These are phyloP conservation scores for Luvunga scandens DNA, from an alignment of 345 rosid genomes.

Conservation along the genomic window DNA sequence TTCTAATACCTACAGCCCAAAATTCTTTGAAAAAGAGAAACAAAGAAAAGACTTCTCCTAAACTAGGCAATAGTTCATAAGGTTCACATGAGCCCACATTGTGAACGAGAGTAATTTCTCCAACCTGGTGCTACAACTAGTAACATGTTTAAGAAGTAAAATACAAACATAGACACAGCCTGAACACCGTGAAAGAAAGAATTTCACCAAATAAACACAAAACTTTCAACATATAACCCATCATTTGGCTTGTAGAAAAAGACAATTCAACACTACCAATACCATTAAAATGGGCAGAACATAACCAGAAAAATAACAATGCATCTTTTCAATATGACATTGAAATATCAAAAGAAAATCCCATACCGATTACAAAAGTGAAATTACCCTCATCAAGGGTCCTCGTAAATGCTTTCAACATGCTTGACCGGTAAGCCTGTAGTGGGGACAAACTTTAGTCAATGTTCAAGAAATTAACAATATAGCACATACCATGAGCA, in stretches of 20 bases:
- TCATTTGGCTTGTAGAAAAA: slow-evolving; percentile 25
- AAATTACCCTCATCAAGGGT: slow-evolving; percentile 89
- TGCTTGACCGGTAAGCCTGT: slow-evolving; percentile 87
- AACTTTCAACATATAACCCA: slow-evolving; percentile 21
- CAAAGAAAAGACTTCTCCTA: slow-evolving; percentile 15
- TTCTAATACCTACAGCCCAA: slow-evolving; percentile 28
- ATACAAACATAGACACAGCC: slow-evolving; percentile 22
- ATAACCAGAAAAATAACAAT: not conserved
- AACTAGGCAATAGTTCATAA: slow-evolving; percentile 28
- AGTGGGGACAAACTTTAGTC: slow-evolving; percentile 9
- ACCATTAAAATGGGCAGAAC: slow-evolving; percentile 3
- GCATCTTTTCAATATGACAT: not conserved
- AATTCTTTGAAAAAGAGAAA: slow-evolving; percentile 15
- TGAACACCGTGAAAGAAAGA: slow-evolving; percentile 31
- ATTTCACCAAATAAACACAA: slow-evolving; percentile 15
- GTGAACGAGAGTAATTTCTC: slow-evolving; percentile 7
- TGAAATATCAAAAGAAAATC: slow-evolving; percentile 12
- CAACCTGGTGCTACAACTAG: slow-evolving; percentile 7
- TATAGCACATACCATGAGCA: not conserved
- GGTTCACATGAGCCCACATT: slow-evolving; percentile 10
- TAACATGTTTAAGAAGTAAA: slow-evolving; percentile 16
- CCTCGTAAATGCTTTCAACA: slow-evolving; percentile 91
- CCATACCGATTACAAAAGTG: slow-evolving; percentile 81
- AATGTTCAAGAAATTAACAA: not conserved
- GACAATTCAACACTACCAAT: slow-evolving; percentile 21